Conservation (phyloP, 345 rosid genomes). For the Pistacia atlantica region DNA sequence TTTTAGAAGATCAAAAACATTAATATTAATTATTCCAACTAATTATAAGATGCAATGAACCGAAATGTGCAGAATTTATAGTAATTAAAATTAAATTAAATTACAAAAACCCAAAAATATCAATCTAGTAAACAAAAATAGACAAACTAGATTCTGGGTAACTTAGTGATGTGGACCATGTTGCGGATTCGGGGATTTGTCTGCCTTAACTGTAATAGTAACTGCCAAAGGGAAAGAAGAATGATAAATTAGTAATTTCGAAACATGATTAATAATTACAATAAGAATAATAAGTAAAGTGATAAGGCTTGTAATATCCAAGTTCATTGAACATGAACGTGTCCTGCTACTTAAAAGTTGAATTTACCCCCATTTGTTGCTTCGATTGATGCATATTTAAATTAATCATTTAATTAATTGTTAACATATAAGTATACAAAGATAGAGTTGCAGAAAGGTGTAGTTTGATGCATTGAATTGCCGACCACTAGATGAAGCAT, state of each 20-base stretch:
- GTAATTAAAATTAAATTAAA: background rate
- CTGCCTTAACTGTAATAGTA: slow-evolving; percentile 9
- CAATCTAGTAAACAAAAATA: background rate
- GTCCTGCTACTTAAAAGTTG: background rate
- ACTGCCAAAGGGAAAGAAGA: slow-evolving; percentile 8
- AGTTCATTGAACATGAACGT: slow-evolving; percentile 41
- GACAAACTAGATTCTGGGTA: slow-evolving; percentile 35
- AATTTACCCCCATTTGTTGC: slow-evolving; percentile 16
- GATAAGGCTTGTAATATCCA: background rate
- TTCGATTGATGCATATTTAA: slow-evolving; percentile 14
- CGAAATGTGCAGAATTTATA: background rate
- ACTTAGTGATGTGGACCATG: slow-evolving; percentile 23
- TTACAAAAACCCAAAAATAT: slow-evolving; percentile 15
- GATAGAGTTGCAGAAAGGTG: background rate
- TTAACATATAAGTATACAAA: no score
- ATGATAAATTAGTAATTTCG: no score
- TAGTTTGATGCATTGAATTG: slow-evolving; percentile 41
- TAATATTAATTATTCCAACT: no score
- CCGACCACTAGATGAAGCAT: slow-evolving; percentile 20
- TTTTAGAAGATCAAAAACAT: no score
- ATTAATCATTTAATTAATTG: background rate
- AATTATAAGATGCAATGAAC: slow-evolving; percentile 3
- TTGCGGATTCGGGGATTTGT: slow-evolving; percentile 8
- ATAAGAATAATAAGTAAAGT: background rate
- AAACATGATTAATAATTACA: background rate